Conservation (phyloP, 331 rosid species). For the Rosa hybrid region DNA sequence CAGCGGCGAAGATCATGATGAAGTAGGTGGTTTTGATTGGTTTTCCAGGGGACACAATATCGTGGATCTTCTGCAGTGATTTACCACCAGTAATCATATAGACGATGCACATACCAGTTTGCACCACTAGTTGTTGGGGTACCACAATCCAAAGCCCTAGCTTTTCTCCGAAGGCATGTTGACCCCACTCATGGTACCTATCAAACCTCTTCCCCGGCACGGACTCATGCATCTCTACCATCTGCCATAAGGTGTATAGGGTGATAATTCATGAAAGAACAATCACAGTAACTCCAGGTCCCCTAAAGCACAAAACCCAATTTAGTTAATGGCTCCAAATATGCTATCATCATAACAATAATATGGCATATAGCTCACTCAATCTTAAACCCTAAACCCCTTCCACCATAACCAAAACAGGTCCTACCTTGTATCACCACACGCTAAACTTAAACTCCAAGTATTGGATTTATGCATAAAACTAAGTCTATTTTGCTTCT, state of each 20-base stretch:
- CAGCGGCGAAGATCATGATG: constrained; percentile 49
- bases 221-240: constrained; percentile 64
- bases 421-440: not conserved
- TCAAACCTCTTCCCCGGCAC: constrained; percentile 48
- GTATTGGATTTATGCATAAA: not conserved
- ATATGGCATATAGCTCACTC: not conserved
- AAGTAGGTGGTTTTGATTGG: constrained; percentile 52
- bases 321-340: not conserved
- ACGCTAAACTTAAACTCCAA: not conserved
- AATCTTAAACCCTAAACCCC: not conserved
- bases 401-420: not conserved
- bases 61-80: constrained; percentile 51
- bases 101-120: constrained; percentile 40
- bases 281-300: constrained; percentile 47
- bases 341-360: not conserved
- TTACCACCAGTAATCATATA: constrained; percentile 71
- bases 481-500: not conserved
- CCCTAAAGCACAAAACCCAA: constrained; percentile 36
- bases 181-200: constrained; percentile 54
- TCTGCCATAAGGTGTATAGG: constrained; percentile 67
- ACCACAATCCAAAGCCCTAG: constrained; percentile 62
- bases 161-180: constrained; percentile 55
- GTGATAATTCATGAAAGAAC: constrained; percentile 60
- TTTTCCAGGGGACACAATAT: constrained; percentile 32
- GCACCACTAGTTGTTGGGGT: constrained; percentile 54